Evolutionary conservation across 306 rosid species (phyloP).

Genomic region (Lithocarpus polystachyus): DNA sequence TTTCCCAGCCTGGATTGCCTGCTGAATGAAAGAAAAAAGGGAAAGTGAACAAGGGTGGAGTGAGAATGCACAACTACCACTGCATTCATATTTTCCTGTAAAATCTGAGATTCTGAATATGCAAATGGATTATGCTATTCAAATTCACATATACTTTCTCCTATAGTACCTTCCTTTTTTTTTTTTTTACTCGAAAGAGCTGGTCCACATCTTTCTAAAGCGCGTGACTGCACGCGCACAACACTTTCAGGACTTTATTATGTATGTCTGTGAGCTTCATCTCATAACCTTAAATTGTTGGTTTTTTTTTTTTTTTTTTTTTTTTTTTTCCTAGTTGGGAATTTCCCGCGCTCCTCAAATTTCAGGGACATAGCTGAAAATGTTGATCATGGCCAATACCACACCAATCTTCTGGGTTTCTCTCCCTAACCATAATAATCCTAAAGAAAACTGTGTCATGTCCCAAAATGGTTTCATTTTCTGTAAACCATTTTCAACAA

Average conservation of each 20-base stretch:
- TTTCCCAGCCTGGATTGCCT: conserved; percentile 33
- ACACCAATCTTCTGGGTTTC: conserved; percentile 19
- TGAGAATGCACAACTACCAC: conserved; percentile 18
- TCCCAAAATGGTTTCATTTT: conserved; percentile 26
- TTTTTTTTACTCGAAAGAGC: not conserved
- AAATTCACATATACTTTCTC: not conserved
- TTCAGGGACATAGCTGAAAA: conserved; percentile 7
- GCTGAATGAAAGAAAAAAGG: conserved; percentile 25
- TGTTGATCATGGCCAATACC: conserved; percentile 33
- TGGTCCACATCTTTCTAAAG: conserved; percentile 31
- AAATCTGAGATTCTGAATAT: conserved; percentile 9
- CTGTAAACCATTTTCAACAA: conserved; percentile 27
- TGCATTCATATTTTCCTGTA: conserved; percentile 34
- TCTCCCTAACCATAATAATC: conserved; percentile 8
- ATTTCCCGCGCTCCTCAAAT: conserved; percentile 13
- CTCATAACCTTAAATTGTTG: not conserved
- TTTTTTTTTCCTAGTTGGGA: not conserved
- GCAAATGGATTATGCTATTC: not conserved
- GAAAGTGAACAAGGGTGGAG: conserved; percentile 32
- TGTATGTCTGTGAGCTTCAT: no score
- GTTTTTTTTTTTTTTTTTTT: not conserved
- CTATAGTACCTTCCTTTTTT: no score
- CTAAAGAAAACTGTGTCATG: not conserved
- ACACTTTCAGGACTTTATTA: not conserved
- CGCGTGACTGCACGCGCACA: conserved; percentile 27